A percentile compares a stretch with the other conserved stretches of the same genome.
Evolutionary conservation across 148 eudicot species (phyloP).

Genomic region (Rheum nobile): DNA sequence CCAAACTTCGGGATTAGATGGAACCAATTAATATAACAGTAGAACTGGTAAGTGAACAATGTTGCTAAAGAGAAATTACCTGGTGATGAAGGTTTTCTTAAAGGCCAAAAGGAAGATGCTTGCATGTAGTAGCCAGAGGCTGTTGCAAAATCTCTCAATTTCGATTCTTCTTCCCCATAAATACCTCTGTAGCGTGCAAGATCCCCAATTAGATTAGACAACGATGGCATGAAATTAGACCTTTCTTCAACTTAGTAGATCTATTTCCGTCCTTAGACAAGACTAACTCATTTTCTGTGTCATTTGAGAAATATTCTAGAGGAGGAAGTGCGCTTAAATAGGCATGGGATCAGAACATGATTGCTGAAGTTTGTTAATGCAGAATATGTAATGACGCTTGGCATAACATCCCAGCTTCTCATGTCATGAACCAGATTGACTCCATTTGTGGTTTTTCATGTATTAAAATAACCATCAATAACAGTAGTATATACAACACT

Average conservation of each 20-base stretch:
- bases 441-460: constrained; percentile 45
- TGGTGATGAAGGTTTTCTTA: constrained; percentile 96
- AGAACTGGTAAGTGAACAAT: not conserved
- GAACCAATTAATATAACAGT: not conserved
- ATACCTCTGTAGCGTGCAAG: constrained; percentile 91
- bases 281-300: constrained; percentile 34
- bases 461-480: constrained; percentile 59
- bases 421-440: constrained; percentile 44
- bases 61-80: constrained; percentile 28
- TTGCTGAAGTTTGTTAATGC: too few species aligned
- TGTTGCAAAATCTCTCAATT: constrained; percentile 71
- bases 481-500: constrained; percentile 48
- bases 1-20: constrained; percentile 51
- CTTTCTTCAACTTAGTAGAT: constrained; percentile 49
- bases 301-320: constrained; percentile 48
- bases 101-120: constrained; percentile 84
- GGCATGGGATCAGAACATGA: too few species aligned
- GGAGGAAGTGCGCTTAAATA: too few species aligned
- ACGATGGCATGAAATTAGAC: constrained; percentile 76
- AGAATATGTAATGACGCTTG: constrained; percentile 55
- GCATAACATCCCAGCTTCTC: constrained; percentile 40
- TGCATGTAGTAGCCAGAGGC: constrained; percentile 86
- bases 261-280: constrained; percentile 39
- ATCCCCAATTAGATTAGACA: constrained; percentile 96
- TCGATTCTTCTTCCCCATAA: constrained; percentile 83